Evolutionary conservation across 1,139 yeast genomes (phyloP).

Genomic region (Saccharomyces pastorianus): DNA sequence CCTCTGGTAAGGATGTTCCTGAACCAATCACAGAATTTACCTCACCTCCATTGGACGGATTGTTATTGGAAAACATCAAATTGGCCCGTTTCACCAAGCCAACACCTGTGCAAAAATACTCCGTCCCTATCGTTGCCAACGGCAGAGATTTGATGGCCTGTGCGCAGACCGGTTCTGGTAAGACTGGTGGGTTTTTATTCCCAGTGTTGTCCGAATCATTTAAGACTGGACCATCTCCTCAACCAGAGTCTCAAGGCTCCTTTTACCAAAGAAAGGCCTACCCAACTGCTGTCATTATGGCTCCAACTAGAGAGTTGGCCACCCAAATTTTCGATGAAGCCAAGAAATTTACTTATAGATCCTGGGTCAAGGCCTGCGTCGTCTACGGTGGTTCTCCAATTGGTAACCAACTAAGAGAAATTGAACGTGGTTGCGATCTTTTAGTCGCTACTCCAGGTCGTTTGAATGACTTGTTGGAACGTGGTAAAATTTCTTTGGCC

Average conservation of each 20-base stretch:
- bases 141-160: constrained; percentile 99
- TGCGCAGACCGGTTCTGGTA: constrained; percentile 99
- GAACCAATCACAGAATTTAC: constrained; percentile 85
- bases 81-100: constrained; percentile 90
- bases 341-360: constrained; percentile 90
- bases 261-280: constrained; percentile 71
- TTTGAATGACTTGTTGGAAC: constrained; percentile 87
- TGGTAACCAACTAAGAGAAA: constrained; percentile 75
- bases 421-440: constrained; percentile 90
- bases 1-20: constrained; percentile 90
- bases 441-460: constrained; percentile 99
- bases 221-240: constrained; percentile 75
- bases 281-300: constrained; percentile 92
- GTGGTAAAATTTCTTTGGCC: constrained; percentile 83
- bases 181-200: constrained; percentile 98
- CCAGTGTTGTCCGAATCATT: constrained; percentile 93
- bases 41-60: constrained; percentile 82
- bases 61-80: constrained; percentile 78
- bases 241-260: constrained; percentile 37
- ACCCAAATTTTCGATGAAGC: constrained; percentile 95
- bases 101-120: constrained; percentile 97
- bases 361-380: constrained; percentile 96
- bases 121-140: constrained; percentile 90
- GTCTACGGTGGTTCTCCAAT: constrained; percentile 98
- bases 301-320: constrained; percentile 98